Evolutionary conservation across 768 basidiomycete genomes (phyloP), one percentile per base, ranked within the genome.

Genomic region (Rhodotorula paludigena): DNA sequence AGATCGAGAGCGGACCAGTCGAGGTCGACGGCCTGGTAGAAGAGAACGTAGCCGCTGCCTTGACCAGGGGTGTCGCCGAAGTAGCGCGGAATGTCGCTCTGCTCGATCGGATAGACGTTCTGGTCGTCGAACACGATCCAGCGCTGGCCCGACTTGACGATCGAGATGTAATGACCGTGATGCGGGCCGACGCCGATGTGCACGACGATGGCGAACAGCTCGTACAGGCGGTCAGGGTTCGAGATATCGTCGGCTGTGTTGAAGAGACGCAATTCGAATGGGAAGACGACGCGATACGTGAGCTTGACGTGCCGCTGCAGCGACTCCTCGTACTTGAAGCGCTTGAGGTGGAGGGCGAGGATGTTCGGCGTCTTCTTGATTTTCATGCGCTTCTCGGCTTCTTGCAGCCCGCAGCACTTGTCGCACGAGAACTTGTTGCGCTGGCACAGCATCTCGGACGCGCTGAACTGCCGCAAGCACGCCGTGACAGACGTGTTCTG

Each of bases 361-460:
- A 99, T 83, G 77, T 97, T 94, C 1, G 96, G 96, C 1, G 97
- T 82, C 73, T 86, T 89, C 82, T 97, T 97, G 78, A 99, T 92
- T 80, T 99, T 99, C 94, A 99, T 98, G 75, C 94, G 83, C 82
- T 94, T 94, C 82, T 98, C 96, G 5, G 96, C 96, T 79, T 99
- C 96, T 76, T 97, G 94, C 35, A 98, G 80, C 64, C 92, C 92
- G 76, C 94, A 93, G 78, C 96, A 99, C 25, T 87, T 85, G 78
- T 99, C 96, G 77, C 96, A 99, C 78, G 90, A 96, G 77, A 97
- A 99, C 80, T 98, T 98, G 82, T 99, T 97, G 79, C 85, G 89
- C 78, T 94, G 91, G 74, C 91, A 93, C 28, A 99, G 84, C 93
- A 97, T 99, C 79, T 99, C 96, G 76, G 89, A 90, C 47, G 92